Evolutionary conservation across 2,329 filamentous ascomycete species (phyloP).

Genomic region (Aspergillus carbonarius): DNA sequence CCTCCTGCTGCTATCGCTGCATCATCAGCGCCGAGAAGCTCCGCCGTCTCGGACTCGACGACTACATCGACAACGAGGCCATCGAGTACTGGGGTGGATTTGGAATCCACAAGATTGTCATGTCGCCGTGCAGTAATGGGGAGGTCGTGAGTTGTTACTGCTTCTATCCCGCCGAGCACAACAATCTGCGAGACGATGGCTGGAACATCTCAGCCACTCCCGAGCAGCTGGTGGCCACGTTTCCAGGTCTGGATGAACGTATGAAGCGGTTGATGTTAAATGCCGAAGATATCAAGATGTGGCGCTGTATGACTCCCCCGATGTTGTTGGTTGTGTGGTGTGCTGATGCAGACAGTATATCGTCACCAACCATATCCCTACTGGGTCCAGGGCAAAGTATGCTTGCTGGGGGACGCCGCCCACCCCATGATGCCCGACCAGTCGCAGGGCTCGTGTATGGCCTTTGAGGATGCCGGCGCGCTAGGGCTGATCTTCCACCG

Average conservation of each 20-base stretch:
- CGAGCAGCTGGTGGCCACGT: constrained; percentile 25
- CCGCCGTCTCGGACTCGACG: constrained; percentile 24
- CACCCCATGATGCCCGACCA: constrained; percentile 38
- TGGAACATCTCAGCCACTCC: constrained; percentile 24
- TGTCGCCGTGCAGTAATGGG: constrained; percentile 40
- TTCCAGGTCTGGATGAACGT: constrained; percentile 21
- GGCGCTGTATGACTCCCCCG: constrained; percentile 18
- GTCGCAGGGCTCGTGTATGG: constrained; percentile 38
- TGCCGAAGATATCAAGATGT: constrained; percentile 28
- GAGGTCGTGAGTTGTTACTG: constrained; percentile 42
- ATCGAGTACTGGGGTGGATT: constrained; percentile 37
- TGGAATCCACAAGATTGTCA: constrained; percentile 43
- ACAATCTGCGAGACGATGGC: constrained; percentile 24
- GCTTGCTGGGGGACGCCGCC: constrained; percentile 33
- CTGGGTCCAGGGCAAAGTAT: constrained; percentile 29
- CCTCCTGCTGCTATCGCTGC: constrained; percentile 37
- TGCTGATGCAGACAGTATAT: constrained; percentile 18
- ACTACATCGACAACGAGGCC: constrained; percentile 35
- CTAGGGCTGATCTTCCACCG: constrained; percentile 37
- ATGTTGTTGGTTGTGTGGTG: neutral
- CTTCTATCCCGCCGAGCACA: constrained; percentile 32
- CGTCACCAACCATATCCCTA: constrained; percentile 29
- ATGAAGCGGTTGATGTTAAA: constrained; percentile 24
- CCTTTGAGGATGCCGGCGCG: constrained; percentile 44
- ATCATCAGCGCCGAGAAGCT: constrained; percentile 27